Conservation (phyloP, 1,139 yeast genomes). For the Scheffersomyces insectosa region DNA sequence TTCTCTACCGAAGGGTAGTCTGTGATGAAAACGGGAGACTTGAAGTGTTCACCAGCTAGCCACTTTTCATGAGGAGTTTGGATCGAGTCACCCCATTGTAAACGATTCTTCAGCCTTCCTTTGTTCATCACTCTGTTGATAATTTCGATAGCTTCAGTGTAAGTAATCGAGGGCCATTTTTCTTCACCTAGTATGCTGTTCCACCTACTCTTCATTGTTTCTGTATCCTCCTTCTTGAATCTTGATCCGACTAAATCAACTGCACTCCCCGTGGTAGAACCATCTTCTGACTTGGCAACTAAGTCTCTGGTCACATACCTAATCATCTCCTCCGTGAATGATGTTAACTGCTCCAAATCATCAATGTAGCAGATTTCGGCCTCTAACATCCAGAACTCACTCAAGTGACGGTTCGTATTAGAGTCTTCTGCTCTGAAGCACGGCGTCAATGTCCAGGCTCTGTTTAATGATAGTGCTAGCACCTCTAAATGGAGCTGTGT, state of each 20-base stretch:
- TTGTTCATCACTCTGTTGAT: slow-evolving; percentile 39
- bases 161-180: slow-evolving; percentile 73
- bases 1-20: slow-evolving; percentile 80
- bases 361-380: slow-evolving; percentile 78
- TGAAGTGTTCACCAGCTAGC: slow-evolving; percentile 69
- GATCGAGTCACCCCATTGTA: slow-evolving; percentile 70
- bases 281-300: slow-evolving; percentile 13
- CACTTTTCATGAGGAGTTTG: slow-evolving; percentile 90
- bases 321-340: slow-evolving; percentile 70
- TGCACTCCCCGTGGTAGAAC: slow-evolving; percentile 20
- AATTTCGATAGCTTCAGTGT: slow-evolving; percentile 66
- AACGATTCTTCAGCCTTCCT: slow-evolving; percentile 23
- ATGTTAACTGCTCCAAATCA: slow-evolving; percentile 58
- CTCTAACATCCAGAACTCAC: slow-evolving; percentile 98
- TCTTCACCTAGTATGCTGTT: slow-evolving; percentile 29
- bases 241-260: slow-evolving; percentile 46
- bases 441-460: slow-evolving; percentile 90
- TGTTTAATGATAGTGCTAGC: slow-evolving; percentile 66
- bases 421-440: slow-evolving; percentile 94
- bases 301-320: slow-evolving; percentile 49
- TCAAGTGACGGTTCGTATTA: slow-evolving; percentile 85
- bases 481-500: slow-evolving; percentile 91
- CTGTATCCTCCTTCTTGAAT: slow-evolving; percentile 33
- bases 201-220: slow-evolving; percentile 19
- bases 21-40: slow-evolving; percentile 83